Evolutionary conservation across 2,329 filamentous ascomycete genomes (phyloP).

Genomic region (Claviceps arundinis): DNA sequence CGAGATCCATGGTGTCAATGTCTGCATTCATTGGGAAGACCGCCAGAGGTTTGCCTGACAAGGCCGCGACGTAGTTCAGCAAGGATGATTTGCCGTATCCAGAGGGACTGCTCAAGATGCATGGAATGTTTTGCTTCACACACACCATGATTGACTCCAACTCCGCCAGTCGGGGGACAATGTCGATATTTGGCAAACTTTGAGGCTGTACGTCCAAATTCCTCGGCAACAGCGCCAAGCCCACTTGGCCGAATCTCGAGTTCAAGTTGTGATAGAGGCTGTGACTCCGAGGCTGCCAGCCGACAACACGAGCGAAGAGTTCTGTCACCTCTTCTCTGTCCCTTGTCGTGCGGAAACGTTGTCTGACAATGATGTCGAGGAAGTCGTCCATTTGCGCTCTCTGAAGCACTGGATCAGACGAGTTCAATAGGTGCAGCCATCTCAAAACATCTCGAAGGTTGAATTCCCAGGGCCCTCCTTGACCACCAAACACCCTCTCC

Average conservation of each 20-base stretch:
- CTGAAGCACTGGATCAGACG: slow-evolving; percentile 43
- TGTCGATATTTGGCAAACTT: slow-evolving; percentile 35
- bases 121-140: slow-evolving; percentile 74
- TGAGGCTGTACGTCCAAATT: slow-evolving; percentile 40
- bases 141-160: slow-evolving; percentile 82
- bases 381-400: slow-evolving; percentile 56
- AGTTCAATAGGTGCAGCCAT: slow-evolving; percentile 58
- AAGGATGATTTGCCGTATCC: slow-evolving; percentile 79
- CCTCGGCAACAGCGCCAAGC: slow-evolving; percentile 57
- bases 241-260: slow-evolving; percentile 58
- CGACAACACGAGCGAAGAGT: slow-evolving; percentile 56
- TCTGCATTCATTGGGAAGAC: slow-evolving; percentile 88
- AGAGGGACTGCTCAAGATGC: slow-evolving; percentile 74
- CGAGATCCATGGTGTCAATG: slow-evolving; percentile 91
- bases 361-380: slow-evolving; percentile 68
- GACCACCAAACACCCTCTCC: slow-evolving; percentile 42
- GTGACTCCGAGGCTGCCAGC: slow-evolving; percentile 34
- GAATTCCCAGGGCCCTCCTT: slow-evolving; percentile 84
- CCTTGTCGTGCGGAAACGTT: slow-evolving; percentile 63
- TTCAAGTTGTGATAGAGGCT: slow-evolving; percentile 63
- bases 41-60: slow-evolving; percentile 61
- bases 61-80: slow-evolving; percentile 65
- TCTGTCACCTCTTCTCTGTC: slow-evolving; percentile 54
- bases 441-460: slow-evolving; percentile 82
- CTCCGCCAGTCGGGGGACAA: slow-evolving; percentile 48